A percentile compares a stretch with the other conserved stretches of the same genome.
Conservation (phyloP, 345 rosid species). For the Erodium maritimum region DNA sequence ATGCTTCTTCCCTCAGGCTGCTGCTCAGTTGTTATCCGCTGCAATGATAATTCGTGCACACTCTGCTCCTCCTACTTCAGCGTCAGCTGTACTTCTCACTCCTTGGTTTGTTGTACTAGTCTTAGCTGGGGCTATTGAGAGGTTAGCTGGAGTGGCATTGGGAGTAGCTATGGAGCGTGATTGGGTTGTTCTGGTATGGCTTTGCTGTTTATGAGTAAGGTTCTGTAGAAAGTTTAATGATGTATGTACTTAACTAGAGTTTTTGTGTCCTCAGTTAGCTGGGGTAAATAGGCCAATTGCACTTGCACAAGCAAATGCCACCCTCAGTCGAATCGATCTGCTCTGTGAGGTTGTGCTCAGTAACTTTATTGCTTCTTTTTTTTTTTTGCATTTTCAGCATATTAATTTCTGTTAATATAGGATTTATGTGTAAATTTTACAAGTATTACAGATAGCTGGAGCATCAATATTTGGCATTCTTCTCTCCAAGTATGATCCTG, state of each 20-base stretch:
- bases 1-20: slow-evolving; percentile 48
- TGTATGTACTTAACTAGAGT: slow-evolving; percentile 4
- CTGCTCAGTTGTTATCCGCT: slow-evolving; percentile 78
- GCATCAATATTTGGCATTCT: slow-evolving; percentile 76
- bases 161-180: slow-evolving; percentile 93
- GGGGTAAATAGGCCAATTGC: slow-evolving; percentile 83
- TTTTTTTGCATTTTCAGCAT: neutral
- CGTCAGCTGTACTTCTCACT: slow-evolving; percentile 46
- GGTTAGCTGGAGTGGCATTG: slow-evolving; percentile 68
- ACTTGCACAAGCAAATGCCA: slow-evolving; percentile 90
- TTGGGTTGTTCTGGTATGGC: slow-evolving; percentile 87
- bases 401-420: neutral
- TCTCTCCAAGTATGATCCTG: slow-evolving; percentile 63
- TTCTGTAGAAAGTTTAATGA: slow-evolving; percentile 9
- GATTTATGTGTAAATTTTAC: neutral
- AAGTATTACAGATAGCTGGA: slow-evolving; percentile 59
- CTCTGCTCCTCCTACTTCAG: slow-evolving; percentile 35
- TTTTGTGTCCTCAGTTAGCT: slow-evolving; percentile 51
- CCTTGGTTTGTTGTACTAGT: slow-evolving; percentile 81
- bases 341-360: slow-evolving; percentile 74
- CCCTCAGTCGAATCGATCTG: slow-evolving; percentile 76
- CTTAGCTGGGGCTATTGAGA: slow-evolving; percentile 69
- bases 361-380: slow-evolving; percentile 3
- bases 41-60: slow-evolving; percentile 77
- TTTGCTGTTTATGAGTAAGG: slow-evolving; percentile 4